Evolutionary conservation across 148 eudicot genomes (phyloP), one percentile per base, ranked within the genome.

Genomic region (Fagopyrum tataricum): DNA sequence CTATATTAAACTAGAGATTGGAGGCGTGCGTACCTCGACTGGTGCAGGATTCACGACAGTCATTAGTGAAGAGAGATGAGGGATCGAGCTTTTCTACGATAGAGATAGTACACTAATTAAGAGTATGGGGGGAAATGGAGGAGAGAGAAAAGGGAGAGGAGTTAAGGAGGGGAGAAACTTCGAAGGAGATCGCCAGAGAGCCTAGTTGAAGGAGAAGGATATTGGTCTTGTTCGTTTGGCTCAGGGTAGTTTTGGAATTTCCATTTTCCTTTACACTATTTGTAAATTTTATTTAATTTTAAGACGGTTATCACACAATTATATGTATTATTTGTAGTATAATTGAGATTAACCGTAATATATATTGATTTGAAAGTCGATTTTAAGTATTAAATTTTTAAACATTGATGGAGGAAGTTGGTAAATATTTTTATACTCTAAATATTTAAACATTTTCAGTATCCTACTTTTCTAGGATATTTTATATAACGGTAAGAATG

Each of bases 41-140:
- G 92, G 88, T 61, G 88, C 85, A 15, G 92, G 87, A 78, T 85
- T 82, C 80, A 84, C 76, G 71, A 88, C 82, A 56, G 92, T 88
- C 92, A 88, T 88, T 76, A 48, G 56, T 37, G 75, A 67, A 67
- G 49, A 75, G 51, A 58, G 59, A 44, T 39, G 48, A 8, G 15
- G 42, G 74, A 72, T 72, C 74, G 61, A 52, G 64, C 6, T 11
- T 53, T 52, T 53, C 64, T 17, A 31, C 46, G 74, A 31, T 17
- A 72, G 6, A 15, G 64, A 47, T 37, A 52, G 74, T 69, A 18
- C 49, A 68, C 23, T 40, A 61, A 72, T 13, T 51, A 13, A 31
- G 44, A 49, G 59, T 72, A 31, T 40, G 23, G 7, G 41, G 41
- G 71, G 46, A 13, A 31, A 3, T 43, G 20, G 13, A 47, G 15